A percentile compares a stretch with the other conserved stretches of the same genome.
Conservation (phyloP, 805 yeast species). For the Candida nemodendra region DNA sequence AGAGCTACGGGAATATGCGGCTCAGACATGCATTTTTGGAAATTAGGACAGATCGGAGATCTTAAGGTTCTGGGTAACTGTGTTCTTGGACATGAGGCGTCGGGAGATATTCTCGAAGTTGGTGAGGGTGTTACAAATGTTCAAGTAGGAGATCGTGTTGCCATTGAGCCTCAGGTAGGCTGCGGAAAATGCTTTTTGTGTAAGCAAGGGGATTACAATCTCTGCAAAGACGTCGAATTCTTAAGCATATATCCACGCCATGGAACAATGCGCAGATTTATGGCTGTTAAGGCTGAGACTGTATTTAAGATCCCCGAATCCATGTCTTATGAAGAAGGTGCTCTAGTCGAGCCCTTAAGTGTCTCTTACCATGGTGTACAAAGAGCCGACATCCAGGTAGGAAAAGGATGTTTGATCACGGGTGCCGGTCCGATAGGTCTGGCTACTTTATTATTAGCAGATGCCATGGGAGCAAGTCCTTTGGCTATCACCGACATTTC, state of each 20-base stretch:
- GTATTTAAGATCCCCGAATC: constrained; percentile 39
- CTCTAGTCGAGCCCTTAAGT: constrained; percentile 53
- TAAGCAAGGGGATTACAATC: constrained; percentile 39
- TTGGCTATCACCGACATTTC: constrained; percentile 49
- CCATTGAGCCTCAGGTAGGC: constrained; percentile 56
- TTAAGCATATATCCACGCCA: constrained; percentile 38
- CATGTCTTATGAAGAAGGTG: constrained; percentile 52
- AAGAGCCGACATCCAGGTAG: constrained; percentile 43
- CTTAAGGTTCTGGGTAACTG: constrained; percentile 35
- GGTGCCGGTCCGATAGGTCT: constrained; percentile 69
- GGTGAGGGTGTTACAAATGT: constrained; percentile 46
- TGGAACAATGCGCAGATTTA: constrained; percentile 41
- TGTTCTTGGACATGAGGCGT: constrained; percentile 44
- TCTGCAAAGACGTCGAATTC: constrained; percentile 39
- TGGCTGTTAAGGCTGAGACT: constrained; percentile 32
- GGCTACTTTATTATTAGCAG: constrained; percentile 45
- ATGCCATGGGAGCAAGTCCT: constrained; percentile 55
- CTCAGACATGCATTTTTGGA: constrained; percentile 67
- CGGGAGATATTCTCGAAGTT: constrained; percentile 46
- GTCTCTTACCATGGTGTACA: constrained; percentile 54
- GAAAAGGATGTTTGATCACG: constrained; percentile 46
- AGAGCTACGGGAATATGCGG: constrained; percentile 75
- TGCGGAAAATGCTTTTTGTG: constrained; percentile 43
- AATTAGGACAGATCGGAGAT: constrained; percentile 63
- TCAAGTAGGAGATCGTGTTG: constrained; percentile 47